Evolutionary conservation across 2,329 filamentous ascomycete genomes (phyloP).

Genomic region (Clarireedia hainanense): DNA sequence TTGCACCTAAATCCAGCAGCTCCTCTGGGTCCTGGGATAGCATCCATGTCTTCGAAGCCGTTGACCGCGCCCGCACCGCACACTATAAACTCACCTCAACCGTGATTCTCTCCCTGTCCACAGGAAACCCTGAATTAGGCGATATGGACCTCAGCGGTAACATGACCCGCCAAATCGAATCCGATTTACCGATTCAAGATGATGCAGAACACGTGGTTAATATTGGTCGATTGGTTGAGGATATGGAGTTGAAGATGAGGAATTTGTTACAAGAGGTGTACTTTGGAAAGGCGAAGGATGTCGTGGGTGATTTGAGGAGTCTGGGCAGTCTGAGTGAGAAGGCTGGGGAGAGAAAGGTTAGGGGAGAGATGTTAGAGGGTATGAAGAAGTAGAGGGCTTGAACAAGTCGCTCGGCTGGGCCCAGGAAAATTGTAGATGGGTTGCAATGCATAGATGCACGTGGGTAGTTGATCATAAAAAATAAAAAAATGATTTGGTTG

Average conservation of each 20-base stretch:
- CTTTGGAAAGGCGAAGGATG: conserved; percentile 98
- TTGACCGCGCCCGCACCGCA: conserved; percentile 81
- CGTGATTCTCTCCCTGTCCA: conserved; percentile 83
- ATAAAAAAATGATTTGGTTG: no score
- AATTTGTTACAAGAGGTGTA: conserved; percentile 98
- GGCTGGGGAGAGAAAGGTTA: conserved; percentile 74
- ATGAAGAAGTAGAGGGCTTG: conserved; percentile 32
- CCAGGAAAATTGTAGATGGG: not conserved
- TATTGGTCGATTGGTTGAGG: conserved; percentile 87
- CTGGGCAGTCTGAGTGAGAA: conserved; percentile 76
- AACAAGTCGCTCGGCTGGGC: not conserved
- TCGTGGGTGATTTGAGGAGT: conserved; percentile 90
- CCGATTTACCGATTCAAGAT: conserved; percentile 79
- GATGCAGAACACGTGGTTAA: conserved; percentile 94
- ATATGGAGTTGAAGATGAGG: conserved; percentile 99
- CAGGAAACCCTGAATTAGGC: conserved; percentile 59
- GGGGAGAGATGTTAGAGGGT: conserved; percentile 75
- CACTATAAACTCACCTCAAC: conserved; percentile 98
- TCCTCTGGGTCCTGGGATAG: conserved; percentile 89
- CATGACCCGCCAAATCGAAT: conserved; percentile 95
- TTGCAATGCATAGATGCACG: not conserved
- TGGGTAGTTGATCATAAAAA: not conserved
- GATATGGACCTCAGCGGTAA: conserved; percentile 91
- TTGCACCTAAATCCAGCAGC: conserved; percentile 55
- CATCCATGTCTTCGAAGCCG: conserved; percentile 96